These are phyloP conservation scores for Arthrobotrys conoides DNA, from an alignment of 2,329 filamentous ascomycete species.

Conservation along the genomic window DNA sequence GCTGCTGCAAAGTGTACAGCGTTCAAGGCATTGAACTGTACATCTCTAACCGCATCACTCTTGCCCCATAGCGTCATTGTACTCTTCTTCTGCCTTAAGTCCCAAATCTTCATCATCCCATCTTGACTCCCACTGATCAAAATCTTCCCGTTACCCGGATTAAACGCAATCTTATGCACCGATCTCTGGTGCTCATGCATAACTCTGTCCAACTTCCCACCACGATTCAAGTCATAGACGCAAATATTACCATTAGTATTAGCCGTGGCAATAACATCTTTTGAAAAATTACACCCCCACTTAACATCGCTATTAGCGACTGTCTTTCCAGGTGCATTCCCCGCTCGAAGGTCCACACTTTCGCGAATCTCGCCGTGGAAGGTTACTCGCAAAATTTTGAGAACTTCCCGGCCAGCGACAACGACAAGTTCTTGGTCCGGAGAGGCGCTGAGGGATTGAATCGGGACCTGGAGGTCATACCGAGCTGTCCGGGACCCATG, in stretches of 20 bases:
- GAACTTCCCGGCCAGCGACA: conserved; percentile 63
- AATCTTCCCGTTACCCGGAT: conserved; percentile 63
- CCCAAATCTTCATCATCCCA: conserved; percentile 64
- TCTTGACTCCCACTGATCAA: conserved; percentile 64
- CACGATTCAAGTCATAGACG: conserved; percentile 63
- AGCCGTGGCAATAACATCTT: conserved; percentile 63
- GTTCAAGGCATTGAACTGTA: conserved; percentile 64
- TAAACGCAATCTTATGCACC: conserved; percentile 64
- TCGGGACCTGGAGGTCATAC: conserved; percentile 62
- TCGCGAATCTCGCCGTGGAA: conserved; percentile 62
- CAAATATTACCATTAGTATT: conserved; percentile 64
- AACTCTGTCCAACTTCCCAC: conserved; percentile 61
- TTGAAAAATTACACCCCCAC: conserved; percentile 62
- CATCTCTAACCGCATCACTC: conserved; percentile 64
- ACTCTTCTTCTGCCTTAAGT: conserved; percentile 63
- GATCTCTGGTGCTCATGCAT: conserved; percentile 63
- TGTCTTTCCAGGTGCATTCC: conserved; percentile 61
- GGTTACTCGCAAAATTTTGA: conserved; percentile 62
- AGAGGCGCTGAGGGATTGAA: conserved; percentile 63
- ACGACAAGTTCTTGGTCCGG: conserved; percentile 63
- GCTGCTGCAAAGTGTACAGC: conserved; percentile 64
- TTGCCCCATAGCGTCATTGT: conserved; percentile 63
- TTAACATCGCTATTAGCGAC: conserved; percentile 63
- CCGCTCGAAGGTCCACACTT: conserved; percentile 61
- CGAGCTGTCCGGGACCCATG: conserved; percentile 60